phyloP scores from a whole-genome alignment of 2,329 filamentous ascomycete genomes.

The Coccinonectria pachysandricola region DNA sequence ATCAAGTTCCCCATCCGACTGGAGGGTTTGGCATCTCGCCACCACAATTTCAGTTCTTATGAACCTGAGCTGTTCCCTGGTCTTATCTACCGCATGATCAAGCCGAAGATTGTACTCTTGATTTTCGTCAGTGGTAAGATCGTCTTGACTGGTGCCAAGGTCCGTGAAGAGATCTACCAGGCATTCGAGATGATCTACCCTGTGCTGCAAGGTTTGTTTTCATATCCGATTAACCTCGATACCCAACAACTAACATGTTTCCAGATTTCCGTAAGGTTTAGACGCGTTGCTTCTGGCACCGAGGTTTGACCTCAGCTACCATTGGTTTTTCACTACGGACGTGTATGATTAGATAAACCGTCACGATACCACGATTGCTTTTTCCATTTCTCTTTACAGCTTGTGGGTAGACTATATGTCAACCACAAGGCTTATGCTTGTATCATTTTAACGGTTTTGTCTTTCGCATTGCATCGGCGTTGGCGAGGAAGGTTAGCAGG shows the following conservation, averaged over 20 bases:
- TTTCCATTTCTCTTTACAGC: conserved; percentile 12
- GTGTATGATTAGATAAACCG: conserved; percentile 33
- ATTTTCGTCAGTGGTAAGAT: conserved; percentile 99
- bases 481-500: conserved; percentile 27
- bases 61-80: conserved; percentile 97
- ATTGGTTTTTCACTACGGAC: conserved; percentile 13
- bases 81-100: conserved; percentile 99
- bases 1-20: conserved; percentile 99
- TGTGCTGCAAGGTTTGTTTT: conserved; percentile 67
- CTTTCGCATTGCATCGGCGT: conserved; percentile 50
- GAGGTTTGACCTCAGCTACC: conserved; percentile 2
- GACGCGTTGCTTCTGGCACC: conserved; percentile 8
- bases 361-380: conserved; percentile 40
- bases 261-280: conserved; percentile 50
- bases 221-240: too few relatives aligned
- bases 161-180: conserved; percentile 95
- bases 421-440: conserved; percentile 22
- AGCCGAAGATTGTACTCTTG: conserved; percentile 95
- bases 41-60: conserved; percentile 99
- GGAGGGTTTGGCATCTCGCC: conserved; percentile 88
- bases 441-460: conserved; percentile 27
- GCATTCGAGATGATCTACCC: conserved; percentile 97
- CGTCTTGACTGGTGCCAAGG: conserved; percentile 92
- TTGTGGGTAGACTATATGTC: conserved; percentile 9
- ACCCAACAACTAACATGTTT: conserved; percentile 1